phyloP scores from a whole-genome alignment of 345 rosid genomes.

The Lumnitzera littorea region DNA sequence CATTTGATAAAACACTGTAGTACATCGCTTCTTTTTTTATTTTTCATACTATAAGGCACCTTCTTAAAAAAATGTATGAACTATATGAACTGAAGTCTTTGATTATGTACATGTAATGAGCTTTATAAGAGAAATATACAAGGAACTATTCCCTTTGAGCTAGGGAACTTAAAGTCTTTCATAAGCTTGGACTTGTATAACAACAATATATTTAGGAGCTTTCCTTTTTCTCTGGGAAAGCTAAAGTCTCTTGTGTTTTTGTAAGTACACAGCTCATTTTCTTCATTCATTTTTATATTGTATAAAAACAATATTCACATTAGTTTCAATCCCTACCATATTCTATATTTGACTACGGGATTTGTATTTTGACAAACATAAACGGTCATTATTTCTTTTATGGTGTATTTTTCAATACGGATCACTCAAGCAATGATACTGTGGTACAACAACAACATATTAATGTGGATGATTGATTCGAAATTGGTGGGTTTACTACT shows the following conservation, averaged over 20 bases:
- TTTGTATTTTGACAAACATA: too few relatives aligned
- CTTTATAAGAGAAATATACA: constrained; percentile 87
- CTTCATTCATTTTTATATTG: neutral
- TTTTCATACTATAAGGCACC: neutral
- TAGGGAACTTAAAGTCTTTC: constrained; percentile 78
- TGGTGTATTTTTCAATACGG: too few relatives aligned
- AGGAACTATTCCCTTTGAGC: constrained; percentile 74
- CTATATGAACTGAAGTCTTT: neutral
- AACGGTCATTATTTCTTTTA: too few relatives aligned
- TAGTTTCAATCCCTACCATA: too few relatives aligned
- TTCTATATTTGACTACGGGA: too few relatives aligned
- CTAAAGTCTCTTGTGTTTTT: constrained; percentile 83
- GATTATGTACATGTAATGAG: constrained; percentile 42
- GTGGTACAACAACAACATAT: too few relatives aligned
- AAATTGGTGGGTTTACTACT: too few relatives aligned
- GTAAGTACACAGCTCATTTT: constrained; percentile 32
- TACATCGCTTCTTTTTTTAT: neutral
- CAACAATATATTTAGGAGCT: constrained; percentile 76
- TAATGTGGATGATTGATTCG: too few relatives aligned
- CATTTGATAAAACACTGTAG: neutral
- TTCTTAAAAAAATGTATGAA: too few relatives aligned
- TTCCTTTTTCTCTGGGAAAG: constrained; percentile 74
- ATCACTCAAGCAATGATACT: too few relatives aligned
- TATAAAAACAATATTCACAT: too few relatives aligned
- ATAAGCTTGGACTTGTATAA: constrained; percentile 93